phyloP scores from a whole-genome alignment of 1,284 basidiomycete species.

The Naganishia albida region DNA sequence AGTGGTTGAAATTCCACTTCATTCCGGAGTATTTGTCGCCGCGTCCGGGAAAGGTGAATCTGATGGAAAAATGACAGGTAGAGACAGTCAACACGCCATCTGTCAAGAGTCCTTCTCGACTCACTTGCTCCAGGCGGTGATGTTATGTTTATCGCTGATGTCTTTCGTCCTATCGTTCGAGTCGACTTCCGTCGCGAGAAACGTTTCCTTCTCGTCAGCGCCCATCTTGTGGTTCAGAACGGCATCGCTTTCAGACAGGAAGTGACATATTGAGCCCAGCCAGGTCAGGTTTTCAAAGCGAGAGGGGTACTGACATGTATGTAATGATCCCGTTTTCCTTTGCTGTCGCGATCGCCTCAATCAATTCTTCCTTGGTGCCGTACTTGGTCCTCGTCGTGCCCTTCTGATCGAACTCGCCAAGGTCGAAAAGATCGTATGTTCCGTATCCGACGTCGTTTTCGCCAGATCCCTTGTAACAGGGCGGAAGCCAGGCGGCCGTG shows the following conservation, averaged over 20 bases:
- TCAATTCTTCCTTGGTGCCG: conserved; percentile 81
- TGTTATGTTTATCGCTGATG: conserved; percentile 65
- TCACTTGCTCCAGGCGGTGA: conserved; percentile 77
- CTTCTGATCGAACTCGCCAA: conserved; percentile 90
- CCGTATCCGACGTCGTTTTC: conserved; percentile 54
- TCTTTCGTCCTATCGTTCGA: conserved; percentile 57
- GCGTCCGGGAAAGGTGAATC: conserved; percentile 78
- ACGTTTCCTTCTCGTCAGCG: conserved; percentile 74
- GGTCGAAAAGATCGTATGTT: conserved; percentile 71
- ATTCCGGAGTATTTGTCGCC: conserved; percentile 63
- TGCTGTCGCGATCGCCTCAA: conserved; percentile 62
- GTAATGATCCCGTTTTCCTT: conserved; percentile 48
- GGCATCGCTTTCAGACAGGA: conserved; percentile 45
- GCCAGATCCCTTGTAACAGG: conserved; percentile 40
- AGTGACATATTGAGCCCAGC: too few relatives aligned
- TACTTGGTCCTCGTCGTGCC: conserved; percentile 79
- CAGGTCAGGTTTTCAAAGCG: neutral
- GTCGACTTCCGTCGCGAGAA: conserved; percentile 74
- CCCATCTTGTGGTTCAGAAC: conserved; percentile 64
- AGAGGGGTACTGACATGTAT: conserved; percentile 45
- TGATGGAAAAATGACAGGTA: conserved; percentile 44
- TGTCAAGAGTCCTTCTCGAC: conserved; percentile 9
- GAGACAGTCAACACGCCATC: neutral
- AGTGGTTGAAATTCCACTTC: conserved; percentile 59
- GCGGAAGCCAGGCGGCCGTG: conserved; percentile 70